Evolutionary conservation across 2,329 filamentous ascomycete species (phyloP).

Genomic region (Leptographium galeiforme): DNA sequence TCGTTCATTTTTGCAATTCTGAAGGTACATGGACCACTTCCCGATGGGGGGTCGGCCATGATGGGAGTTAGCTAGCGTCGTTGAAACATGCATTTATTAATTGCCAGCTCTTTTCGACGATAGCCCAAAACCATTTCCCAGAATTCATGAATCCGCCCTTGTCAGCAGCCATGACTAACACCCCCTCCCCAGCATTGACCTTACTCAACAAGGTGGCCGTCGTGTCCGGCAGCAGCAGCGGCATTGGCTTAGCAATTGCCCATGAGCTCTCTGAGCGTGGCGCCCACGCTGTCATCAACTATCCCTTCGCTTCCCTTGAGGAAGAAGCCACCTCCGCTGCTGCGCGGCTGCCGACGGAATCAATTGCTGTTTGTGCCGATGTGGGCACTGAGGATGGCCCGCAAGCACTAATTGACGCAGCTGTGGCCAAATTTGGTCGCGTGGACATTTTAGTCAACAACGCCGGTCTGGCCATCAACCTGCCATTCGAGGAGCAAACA

Average conservation of each 20-base stretch:
- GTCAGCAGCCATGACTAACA: neutral
- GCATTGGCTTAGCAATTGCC: conserved; percentile 31
- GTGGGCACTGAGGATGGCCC: conserved; percentile 24
- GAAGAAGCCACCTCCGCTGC: conserved; percentile 18
- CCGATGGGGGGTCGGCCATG: no score
- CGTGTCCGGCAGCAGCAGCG: conserved; percentile 29
- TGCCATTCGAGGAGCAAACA: conserved; percentile 26
- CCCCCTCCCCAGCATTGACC: conserved; percentile 1
- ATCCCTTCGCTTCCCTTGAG: conserved; percentile 22
- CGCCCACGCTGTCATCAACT: conserved; percentile 34
- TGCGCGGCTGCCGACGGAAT: conserved; percentile 15
- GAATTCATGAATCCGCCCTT: no score
- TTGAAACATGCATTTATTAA: neutral
- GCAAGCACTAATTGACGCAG: conserved; percentile 19
- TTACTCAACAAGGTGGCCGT: conserved; percentile 35
- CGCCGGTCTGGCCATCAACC: conserved; percentile 18
- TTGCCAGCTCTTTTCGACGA: neutral
- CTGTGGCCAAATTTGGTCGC: conserved; percentile 13
- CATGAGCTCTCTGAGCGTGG: conserved; percentile 29
- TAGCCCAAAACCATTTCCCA: no score
- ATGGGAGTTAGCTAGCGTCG: neutral
- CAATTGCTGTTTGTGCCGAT: conserved; percentile 28
- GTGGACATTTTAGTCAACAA: conserved; percentile 12
- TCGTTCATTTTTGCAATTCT: neutral
- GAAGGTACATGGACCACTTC: neutral